Evolutionary conservation across 2,329 filamentous ascomycete species (phyloP).

Genomic region (Atkinsonella hypoxylon): DNA sequence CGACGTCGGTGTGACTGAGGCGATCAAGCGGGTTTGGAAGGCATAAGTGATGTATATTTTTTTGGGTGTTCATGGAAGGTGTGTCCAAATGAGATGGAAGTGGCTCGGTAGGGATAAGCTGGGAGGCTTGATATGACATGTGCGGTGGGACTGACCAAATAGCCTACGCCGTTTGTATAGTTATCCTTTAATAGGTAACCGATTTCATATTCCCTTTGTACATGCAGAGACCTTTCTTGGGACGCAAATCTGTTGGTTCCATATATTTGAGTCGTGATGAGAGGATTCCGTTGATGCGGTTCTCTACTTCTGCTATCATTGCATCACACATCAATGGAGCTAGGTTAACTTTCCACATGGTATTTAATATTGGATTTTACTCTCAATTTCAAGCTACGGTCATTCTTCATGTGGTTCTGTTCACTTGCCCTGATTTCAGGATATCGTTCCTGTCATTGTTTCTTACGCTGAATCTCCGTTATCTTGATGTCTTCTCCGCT

Average conservation of each 20-base stretch:
- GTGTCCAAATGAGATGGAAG: neutral
- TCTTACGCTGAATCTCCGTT: too few relatives aligned
- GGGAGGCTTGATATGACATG: neutral
- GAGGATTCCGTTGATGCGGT: neutral
- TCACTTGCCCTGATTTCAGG: neutral
- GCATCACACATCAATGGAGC: neutral
- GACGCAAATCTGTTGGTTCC: neutral
- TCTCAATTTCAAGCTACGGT: neutral
- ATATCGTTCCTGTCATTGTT: neutral
- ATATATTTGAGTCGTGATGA: neutral
- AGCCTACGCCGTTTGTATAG: slow-evolving; percentile 8
- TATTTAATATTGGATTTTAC: neutral
- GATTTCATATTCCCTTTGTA: slow-evolving; percentile 8
- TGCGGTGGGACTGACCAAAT: neutral
- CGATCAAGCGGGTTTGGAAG: slow-evolving; percentile 78
- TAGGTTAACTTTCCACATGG: neutral
- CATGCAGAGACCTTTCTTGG: neutral
- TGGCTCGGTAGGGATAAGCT: neutral
- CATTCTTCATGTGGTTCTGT: neutral
- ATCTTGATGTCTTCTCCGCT: too few relatives aligned
- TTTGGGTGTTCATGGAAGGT: neutral
- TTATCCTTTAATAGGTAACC: slow-evolving; percentile 7
- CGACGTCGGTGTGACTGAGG: slow-evolving; percentile 87
- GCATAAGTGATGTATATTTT: slow-evolving; percentile 38
- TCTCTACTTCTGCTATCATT: neutral